Base-by-base conservation (phyloP, 805 yeast species). In the Ogataea ganodermae region DNA sequence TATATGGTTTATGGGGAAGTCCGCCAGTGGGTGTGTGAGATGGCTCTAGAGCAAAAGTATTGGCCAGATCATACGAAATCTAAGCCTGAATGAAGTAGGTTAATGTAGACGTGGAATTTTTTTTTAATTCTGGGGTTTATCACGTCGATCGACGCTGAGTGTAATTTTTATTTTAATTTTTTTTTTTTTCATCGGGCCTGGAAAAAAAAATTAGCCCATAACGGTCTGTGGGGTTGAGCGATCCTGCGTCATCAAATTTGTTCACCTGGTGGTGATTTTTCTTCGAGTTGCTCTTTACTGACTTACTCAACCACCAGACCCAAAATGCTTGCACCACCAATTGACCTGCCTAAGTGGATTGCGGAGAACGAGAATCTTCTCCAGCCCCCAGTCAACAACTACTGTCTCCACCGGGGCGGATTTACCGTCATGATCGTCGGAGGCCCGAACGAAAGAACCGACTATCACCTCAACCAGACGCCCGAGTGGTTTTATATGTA, bases 371-470 rank as follows among this genome's bases (percentile, higher is more conserved):
- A 75, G 18, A 81, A 86, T 54, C 73, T 88, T 12, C 75, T 91
- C 31, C 83, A 87, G 64, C 97, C 97, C 1, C 97, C 97, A 1
- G 96, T 91, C 27, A 89, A 89, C 66, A 91, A 91, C 63, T 91
- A 70, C 69, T 89, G 97, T 61, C 78, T 91, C 23, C 96, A 91
- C 66, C 74, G 90, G 40, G 96, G 95, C 4, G 97, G 97, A 0
- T 87, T 86, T 64, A 90, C 97, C 0, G 89, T 90, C 30, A 91
- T 91, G 97, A 83, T 90, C 43, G 96, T 91, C 1, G 97, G 97
- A 13, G 97, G 97, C 0, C 97, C 97, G 3, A 91, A 91, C 64
- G 96, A 84, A 60, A 75, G 97, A 48, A 90, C 96, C 0, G 97
- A 91, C 63, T 91, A 89, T 63, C 97, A 91, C 61, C 80, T 91